Base-by-base conservation (phyloP, 495 filamentous ascomycete genomes). In the Parathielavia hyrcaniae region DNA sequence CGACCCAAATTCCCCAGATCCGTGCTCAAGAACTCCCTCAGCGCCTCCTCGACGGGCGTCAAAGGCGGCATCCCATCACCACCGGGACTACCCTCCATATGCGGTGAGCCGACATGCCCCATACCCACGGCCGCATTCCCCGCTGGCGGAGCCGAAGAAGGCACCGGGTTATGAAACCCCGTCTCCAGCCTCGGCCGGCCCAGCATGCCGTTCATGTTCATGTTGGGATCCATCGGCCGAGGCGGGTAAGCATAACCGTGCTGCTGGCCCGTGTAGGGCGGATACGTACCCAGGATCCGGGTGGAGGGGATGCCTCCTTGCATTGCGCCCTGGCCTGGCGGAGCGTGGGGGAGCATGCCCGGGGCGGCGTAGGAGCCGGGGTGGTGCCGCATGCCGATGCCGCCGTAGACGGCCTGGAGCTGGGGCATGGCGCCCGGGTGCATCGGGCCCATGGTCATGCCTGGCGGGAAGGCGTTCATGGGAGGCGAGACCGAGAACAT, bases 311-410 rank as follows among this genome's bases (percentile, higher is more conserved):
- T 43, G 3, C 54, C 54, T 34, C 54, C 54, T 34, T 40, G 44
- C 54, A 68, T 64, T 35, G 47, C 39, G 16, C 61, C 57, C 38
- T 67, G 68, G 13, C 62, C 50, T 1, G n/a, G 41, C 39, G 20
- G n/a, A n/a, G n/a, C n/a, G n/a, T n/a, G n/a, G n/a, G n/a, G 40
- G 49, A 47, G 55, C 45, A 53, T 34, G 2, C 36, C 39, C 5
- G 47, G 46, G 1, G 20, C n/a, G 5, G 26, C 38, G 45, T 50
- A 53, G 1, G n/a, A n/a, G n/a, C n/a, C n/a, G n/a, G 50, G 49
- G 16, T 47, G 40, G 10, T 50, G 60, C n/a, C 51, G 50, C 16
- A 62, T 19, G 39, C 60, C n/a, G n/a, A n/a, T n/a, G n/a, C n/a
- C n/a, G n/a, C n/a, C 60, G 20, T 51, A 62, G 20, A 62, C 60